Percentiles rank a stretch among this genome's conserved stretches.
Evolutionary conservation across 257 asterid species (phyloP).

Genomic region (Catharanthus roseus): DNA sequence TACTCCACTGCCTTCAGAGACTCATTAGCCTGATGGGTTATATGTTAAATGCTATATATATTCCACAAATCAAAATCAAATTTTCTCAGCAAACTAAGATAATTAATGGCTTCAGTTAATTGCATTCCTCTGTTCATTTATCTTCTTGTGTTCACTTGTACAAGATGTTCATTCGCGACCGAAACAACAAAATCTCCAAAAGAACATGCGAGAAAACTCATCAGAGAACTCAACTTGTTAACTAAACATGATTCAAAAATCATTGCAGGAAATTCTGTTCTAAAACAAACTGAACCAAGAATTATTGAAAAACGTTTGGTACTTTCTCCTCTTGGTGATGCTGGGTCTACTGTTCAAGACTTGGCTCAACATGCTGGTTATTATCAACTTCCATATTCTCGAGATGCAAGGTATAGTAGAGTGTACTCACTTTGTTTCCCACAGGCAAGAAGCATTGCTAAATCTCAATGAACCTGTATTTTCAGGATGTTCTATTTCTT

Average conservation of each 20-base stretch:
- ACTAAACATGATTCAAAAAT: conserved; percentile 48
- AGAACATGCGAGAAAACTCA: conserved; percentile 36
- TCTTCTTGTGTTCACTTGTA: not conserved
- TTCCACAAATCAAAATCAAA: not conserved
- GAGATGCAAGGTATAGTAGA: conserved; percentile 29
- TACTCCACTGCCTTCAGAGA: not conserved
- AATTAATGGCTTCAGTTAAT: conserved; percentile 5
- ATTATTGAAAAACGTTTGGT: conserved; percentile 25
- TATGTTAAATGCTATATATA: not conserved
- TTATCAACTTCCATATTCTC: conserved; percentile 29
- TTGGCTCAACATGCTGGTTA: conserved; percentile 47
- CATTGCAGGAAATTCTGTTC: not conserved
- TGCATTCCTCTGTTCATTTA: not conserved
- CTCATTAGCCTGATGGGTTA: not conserved
- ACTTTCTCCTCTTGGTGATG: conserved; percentile 20
- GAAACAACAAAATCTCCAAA: not conserved
- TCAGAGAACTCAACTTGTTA: conserved; percentile 50
- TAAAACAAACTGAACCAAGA: conserved; percentile 10
- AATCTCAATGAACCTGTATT: not conserved
- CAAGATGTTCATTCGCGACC: conserved; percentile 3
- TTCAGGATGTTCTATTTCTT: conserved; percentile 91
- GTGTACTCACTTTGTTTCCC: not conserved
- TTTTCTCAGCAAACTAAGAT: not conserved
- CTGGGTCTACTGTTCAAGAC: conserved; percentile 28
- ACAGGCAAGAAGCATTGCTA: not conserved